A percentile compares a stretch with the other conserved stretches of the same genome.
Conservation (phyloP, 768 basidiomycete genomes). For the Mycena galopus region DNA sequence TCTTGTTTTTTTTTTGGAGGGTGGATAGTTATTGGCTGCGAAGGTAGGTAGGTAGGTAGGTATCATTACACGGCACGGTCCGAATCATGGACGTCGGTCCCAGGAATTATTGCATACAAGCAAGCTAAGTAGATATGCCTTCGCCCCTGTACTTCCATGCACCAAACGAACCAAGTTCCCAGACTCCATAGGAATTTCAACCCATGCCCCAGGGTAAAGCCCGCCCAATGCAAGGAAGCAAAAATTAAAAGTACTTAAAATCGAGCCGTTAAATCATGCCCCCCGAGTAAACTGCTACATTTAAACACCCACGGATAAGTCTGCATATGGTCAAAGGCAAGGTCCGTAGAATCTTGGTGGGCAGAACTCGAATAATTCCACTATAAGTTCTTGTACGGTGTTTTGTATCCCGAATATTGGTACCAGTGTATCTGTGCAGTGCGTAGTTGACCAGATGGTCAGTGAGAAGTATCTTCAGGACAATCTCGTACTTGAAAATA, state of each 20-base stretch:
- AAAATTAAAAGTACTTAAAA: background rate
- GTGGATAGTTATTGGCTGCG: too few relatives aligned
- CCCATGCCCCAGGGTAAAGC: conserved; percentile 2
- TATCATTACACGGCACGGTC: background rate
- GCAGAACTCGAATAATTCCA: too few relatives aligned
- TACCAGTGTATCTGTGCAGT: too few relatives aligned
- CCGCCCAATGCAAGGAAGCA: background rate
- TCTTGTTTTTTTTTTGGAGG: too few relatives aligned
- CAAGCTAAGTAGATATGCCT: background rate
- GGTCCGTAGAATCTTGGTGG: too few relatives aligned
- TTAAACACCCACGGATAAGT: too few relatives aligned
- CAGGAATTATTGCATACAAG: conserved; percentile 3
- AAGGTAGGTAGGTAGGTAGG: background rate
- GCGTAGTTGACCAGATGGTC: background rate
- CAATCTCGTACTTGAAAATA: background rate
- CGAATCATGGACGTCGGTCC: background rate
- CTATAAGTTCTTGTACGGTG: too few relatives aligned
- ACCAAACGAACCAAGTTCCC: background rate
- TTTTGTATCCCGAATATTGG: too few relatives aligned
- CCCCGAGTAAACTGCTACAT: too few relatives aligned
- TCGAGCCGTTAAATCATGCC: background rate
- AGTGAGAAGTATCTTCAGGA: background rate
- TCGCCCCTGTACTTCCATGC: background rate
- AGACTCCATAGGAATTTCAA: background rate
- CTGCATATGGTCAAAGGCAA: too few relatives aligned